Conservation (phyloP, 306 rosid genomes). For the Vigna hirtella region DNA sequence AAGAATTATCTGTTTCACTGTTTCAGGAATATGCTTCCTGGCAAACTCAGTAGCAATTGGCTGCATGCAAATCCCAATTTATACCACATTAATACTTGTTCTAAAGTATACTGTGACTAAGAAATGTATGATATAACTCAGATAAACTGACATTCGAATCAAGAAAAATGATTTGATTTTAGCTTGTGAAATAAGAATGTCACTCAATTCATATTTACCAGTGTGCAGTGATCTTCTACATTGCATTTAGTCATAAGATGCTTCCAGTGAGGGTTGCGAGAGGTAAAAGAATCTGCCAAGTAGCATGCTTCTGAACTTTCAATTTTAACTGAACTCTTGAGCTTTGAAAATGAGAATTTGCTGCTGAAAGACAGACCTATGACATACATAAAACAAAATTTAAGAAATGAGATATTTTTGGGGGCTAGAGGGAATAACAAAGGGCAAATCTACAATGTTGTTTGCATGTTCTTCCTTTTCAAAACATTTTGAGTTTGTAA, state of each 20-base stretch:
- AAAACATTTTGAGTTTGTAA: neutral
- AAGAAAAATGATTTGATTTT: neutral
- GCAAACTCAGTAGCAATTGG: conserved; percentile 9
- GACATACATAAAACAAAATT: neutral
- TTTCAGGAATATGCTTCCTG: conserved; percentile 1
- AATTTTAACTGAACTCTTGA: neutral
- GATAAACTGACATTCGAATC: neutral
- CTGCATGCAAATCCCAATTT: conserved; percentile 25
- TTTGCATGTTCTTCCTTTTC: neutral
- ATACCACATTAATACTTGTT: neutral
- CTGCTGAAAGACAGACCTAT: neutral
- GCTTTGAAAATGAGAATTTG: conserved; percentile 4
- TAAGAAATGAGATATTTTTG: neutral
- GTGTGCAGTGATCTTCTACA: neutral
- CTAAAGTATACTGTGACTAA: neutral
- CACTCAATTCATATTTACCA: conserved; percentile 6
- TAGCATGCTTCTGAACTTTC: neutral
- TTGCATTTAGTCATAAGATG: conserved; percentile 10
- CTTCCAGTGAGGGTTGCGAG: conserved; percentile 23
- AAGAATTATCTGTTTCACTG: neutral
- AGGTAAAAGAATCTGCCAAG: conserved; percentile 19
- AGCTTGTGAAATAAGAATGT: neutral
- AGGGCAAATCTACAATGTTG: neutral
- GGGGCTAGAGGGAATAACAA: neutral
- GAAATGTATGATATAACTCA: neutral